Conservation (phyloP, 306 rosid species). For the Ceratonia siliqua region DNA sequence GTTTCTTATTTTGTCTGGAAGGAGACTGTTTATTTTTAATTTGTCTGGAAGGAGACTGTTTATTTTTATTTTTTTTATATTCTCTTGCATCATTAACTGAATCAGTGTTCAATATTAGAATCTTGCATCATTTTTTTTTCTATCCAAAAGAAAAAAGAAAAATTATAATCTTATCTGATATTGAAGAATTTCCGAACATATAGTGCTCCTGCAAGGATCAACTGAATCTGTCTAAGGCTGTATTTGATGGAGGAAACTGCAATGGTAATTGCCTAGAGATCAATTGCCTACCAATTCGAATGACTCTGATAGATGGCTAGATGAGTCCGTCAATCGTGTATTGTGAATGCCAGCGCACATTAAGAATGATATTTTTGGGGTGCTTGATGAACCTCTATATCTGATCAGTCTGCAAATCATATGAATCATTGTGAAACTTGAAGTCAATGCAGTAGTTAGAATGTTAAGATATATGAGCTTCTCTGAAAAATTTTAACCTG, state of each 20-base stretch:
- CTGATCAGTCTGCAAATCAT: background rate
- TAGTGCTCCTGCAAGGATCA: background rate
- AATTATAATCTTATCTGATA: background rate
- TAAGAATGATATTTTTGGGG: background rate
- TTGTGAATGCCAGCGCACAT: background rate
- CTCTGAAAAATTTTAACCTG: background rate
- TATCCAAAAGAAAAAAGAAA: background rate
- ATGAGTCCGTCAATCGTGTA: background rate
- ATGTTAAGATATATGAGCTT: background rate
- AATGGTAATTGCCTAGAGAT: background rate
- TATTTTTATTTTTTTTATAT: background rate
- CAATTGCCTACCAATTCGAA: background rate
- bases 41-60: background rate
- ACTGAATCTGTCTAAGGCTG: background rate
- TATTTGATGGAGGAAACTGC: constrained; percentile 1
- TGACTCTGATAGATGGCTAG: background rate
- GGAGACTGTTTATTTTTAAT: background rate
- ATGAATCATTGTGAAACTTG: background rate
- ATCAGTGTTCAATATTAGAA: background rate
- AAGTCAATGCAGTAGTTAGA: background rate
- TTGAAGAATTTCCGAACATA: background rate
- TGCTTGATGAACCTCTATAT: background rate
- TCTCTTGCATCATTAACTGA: background rate
- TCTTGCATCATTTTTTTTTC: background rate
- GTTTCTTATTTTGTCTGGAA: background rate